Evolutionary conservation across 129 eudicot genomes (phyloP), one percentile per base, ranked within the genome.

Genomic region (Ambrosia artemisiifolia): DNA sequence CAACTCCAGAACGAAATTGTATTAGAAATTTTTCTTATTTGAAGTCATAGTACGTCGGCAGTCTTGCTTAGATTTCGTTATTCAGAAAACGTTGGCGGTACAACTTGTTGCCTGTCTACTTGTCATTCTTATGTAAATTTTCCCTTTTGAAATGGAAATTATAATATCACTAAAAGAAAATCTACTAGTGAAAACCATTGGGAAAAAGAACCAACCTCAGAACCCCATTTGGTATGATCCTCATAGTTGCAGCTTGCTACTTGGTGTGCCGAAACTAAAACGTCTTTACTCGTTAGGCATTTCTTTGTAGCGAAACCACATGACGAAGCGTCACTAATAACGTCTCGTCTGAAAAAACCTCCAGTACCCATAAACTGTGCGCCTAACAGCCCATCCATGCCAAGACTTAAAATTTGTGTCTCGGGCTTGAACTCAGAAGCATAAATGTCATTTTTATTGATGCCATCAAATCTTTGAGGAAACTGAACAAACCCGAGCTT

Each of bases 351-450:
- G 50, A 92, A 78, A 56, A 92, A 88, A 60, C 86, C 83, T 2
- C 96, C 88, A 0, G 89, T 79, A 2, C 97, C 97, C 42, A 88
- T 78, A 55, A 80, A 83, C 50, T 5, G 30, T 2, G 84, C 81
- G 59, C 96, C 96, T 6, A 12, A 3, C 30, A 88, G 77, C 24
- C 96, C 97, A 81, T 88, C 89, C 84, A 88, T 70, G 17, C 93
- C 97, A 2, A 63, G 16, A 11, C 76, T 62, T 60, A 83, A 55
- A 16, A 79, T 30, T 54, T 32, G 64, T 9, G 85, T 76, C 59
- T 79, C 28, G 12, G 69, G 75, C 73, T 32, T 86, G 51, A 80
- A 61, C 67, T 81, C 96, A 2, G 64, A 65, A 13, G 65, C 83
- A 53, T 92, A 92, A 14, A 86, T 92, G 38, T 88, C 94, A 19